phyloP scores from a whole-genome alignment of 2,329 filamentous ascomycete species.

The Talaromyces rugulosus region DNA sequence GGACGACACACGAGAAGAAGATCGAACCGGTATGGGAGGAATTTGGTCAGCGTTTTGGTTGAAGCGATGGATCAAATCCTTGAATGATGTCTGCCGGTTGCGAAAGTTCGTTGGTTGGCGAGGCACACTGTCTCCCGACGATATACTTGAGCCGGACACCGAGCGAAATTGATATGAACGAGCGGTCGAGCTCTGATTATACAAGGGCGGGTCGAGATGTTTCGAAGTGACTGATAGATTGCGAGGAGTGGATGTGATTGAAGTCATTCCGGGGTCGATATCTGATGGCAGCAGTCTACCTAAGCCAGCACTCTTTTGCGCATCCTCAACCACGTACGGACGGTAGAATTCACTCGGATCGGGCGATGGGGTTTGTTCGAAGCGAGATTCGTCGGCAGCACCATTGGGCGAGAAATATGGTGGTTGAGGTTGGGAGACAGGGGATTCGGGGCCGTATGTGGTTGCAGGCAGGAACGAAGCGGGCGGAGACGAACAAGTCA shows the following conservation, averaged over 20 bases:
- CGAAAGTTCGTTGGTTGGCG: constrained; percentile 18
- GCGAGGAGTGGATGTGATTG: constrained; percentile 15
- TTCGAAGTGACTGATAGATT: constrained; percentile 13
- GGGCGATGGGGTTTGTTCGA: constrained; percentile 26
- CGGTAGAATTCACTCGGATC: constrained; percentile 52
- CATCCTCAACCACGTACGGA: constrained; percentile 33
- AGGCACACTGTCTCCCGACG: constrained; percentile 17
- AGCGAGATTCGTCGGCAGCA: constrained; percentile 14
- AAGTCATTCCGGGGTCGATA: constrained; percentile 19
- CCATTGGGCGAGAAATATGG: background rate
- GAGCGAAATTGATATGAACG: constrained; percentile 27
- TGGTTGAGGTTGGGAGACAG: background rate
- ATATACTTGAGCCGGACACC: constrained; percentile 25
- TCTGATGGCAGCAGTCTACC: constrained; percentile 17
- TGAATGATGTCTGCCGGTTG: constrained; percentile 64
- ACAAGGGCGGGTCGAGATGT: constrained; percentile 22
- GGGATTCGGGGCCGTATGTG: constrained; percentile 22
- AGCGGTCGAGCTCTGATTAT: constrained; percentile 15
- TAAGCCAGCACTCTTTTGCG: constrained; percentile 23
- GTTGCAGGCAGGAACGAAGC: constrained; percentile 19
- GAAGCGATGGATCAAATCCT: constrained; percentile 74
- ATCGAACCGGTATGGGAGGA: constrained; percentile 37
- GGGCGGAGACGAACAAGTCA: constrained; percentile 24
- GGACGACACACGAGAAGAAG: constrained; percentile 29
- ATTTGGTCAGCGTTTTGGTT: constrained; percentile 57